These are phyloP conservation scores for Aquanectria penicillioides DNA, from an alignment of 2,329 filamentous ascomycete genomes.

Conservation along the genomic window DNA sequence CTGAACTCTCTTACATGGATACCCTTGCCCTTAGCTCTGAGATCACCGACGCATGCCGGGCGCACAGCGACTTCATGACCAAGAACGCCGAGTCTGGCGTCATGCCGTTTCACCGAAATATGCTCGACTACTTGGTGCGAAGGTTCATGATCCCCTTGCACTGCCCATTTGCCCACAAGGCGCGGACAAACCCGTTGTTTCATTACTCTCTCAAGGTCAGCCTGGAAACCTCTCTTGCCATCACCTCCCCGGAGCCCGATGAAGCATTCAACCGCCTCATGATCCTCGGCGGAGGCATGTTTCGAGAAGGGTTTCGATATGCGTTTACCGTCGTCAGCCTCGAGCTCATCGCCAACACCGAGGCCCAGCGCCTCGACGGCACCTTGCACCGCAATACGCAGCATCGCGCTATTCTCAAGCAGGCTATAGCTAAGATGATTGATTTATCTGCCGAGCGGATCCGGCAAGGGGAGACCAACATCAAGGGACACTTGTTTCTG, in stretches of 20 bases:
- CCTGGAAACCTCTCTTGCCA: conserved; percentile 53
- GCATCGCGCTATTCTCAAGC: conserved; percentile 45
- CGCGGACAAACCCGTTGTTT: conserved; percentile 56
- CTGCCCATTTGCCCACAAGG: conserved; percentile 55
- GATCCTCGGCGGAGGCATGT: conserved; percentile 51
- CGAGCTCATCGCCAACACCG: conserved; percentile 49
- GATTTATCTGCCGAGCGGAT: conserved; percentile 45
- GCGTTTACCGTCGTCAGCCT: conserved; percentile 46
- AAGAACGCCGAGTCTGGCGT: conserved; percentile 12
- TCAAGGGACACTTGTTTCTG: conserved; percentile 54
- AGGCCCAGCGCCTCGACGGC: conserved; percentile 43
- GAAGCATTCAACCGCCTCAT: conserved; percentile 50
- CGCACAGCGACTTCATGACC: conserved; percentile 32
- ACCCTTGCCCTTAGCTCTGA: conserved; percentile 47
- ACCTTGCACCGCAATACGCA: conserved; percentile 40
- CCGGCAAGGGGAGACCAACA: conserved; percentile 54
- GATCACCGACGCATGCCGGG: conserved; percentile 41
- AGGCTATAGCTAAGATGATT: conserved; percentile 42
- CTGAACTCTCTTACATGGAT: conserved; percentile 47
- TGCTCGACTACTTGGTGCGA: conserved; percentile 61
- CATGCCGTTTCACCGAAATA: conserved; percentile 56
- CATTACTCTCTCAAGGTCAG: conserved; percentile 60
- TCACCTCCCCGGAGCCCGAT: conserved; percentile 49
- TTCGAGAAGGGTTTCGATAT: conserved; percentile 50
- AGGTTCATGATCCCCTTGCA: conserved; percentile 67